Evolutionary conservation across 305 asterid genomes (phyloP).

Genomic region (Fraxinus albicans): DNA sequence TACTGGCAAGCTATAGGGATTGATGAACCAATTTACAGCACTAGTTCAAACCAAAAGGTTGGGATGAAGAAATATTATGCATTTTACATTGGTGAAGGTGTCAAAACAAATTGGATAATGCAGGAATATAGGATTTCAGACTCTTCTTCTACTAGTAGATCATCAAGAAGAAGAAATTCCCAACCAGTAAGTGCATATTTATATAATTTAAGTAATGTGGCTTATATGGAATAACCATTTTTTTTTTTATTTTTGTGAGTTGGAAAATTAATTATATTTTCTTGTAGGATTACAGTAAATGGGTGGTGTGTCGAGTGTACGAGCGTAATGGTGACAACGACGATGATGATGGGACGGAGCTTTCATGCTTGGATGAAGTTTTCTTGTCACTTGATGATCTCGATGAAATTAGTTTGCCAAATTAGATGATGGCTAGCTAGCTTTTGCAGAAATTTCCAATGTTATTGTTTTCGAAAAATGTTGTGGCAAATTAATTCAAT

Average conservation of each 20-base stretch:
- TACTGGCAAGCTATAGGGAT: constrained; percentile 69
- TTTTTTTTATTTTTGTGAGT: background rate
- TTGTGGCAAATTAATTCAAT: constrained; percentile 23
- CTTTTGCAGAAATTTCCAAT: constrained; percentile 17
- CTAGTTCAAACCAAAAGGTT: constrained; percentile 40
- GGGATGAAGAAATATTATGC: constrained; percentile 65
- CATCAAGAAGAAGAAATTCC: constrained; percentile 58
- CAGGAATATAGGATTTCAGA: constrained; percentile 70
- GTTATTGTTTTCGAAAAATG: constrained; percentile 2
- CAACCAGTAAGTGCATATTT: constrained; percentile 36
- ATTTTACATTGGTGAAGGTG: constrained; percentile 65
- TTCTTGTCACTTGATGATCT: constrained; percentile 54
- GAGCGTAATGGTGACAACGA: constrained; percentile 44
- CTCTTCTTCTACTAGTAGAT: constrained; percentile 39
- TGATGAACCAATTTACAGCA: constrained; percentile 61
- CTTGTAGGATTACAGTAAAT: constrained; percentile 68
- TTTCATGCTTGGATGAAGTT: constrained; percentile 60
- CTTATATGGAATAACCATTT: background rate
- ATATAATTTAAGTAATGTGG: background rate
- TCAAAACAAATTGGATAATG: constrained; percentile 81
- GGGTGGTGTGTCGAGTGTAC: constrained; percentile 91
- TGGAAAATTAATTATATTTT: background rate
- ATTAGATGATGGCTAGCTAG: constrained; percentile 2
- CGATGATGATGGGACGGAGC: constrained; percentile 45
- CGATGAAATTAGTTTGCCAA: constrained; percentile 49